phyloP scores from a whole-genome alignment of 2,329 filamentous ascomycete species.

The Magnaporthiopsis rhizophila region DNA sequence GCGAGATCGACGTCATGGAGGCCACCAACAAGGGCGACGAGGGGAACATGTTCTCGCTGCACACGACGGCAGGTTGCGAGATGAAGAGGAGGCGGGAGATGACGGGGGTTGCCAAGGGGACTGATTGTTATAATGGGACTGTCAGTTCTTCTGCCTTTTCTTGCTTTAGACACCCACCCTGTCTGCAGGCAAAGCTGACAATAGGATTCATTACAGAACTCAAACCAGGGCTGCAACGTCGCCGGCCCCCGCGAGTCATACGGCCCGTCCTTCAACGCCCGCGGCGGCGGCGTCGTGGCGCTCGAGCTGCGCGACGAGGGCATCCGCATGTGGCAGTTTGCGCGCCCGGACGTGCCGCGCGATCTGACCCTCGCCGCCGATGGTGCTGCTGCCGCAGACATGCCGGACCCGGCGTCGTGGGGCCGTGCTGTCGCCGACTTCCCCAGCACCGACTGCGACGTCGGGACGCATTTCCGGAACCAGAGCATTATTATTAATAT shows the following conservation, averaged over 20 bases:
- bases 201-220: conserved; percentile 18
- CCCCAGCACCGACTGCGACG: conserved; percentile 53
- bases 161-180: too few species aligned
- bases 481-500: conserved; percentile 61
- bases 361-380: too few species aligned
- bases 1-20: conserved; percentile 59
- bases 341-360: conserved; percentile 34
- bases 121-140: conserved; percentile 38
- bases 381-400: neutral
- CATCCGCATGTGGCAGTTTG: conserved; percentile 57
- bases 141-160: conserved; percentile 3
- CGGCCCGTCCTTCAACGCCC: conserved; percentile 43
- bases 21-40: conserved; percentile 42
- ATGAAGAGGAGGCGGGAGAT: conserved; percentile 43
- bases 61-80: conserved; percentile 44
- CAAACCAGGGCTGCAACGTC: conserved; percentile 52
- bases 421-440: conserved; percentile 57
- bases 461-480: conserved; percentile 52
- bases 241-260: conserved; percentile 31
- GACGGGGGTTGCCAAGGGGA: conserved; percentile 32
- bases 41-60: conserved; percentile 53
- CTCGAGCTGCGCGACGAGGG: conserved; percentile 53
- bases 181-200: too few species aligned
- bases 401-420: conserved; percentile 54
- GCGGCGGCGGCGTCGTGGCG: conserved; percentile 51